Conservation (phyloP, 768 basidiomycete genomes). For the Podaxis rugospora region DNA sequence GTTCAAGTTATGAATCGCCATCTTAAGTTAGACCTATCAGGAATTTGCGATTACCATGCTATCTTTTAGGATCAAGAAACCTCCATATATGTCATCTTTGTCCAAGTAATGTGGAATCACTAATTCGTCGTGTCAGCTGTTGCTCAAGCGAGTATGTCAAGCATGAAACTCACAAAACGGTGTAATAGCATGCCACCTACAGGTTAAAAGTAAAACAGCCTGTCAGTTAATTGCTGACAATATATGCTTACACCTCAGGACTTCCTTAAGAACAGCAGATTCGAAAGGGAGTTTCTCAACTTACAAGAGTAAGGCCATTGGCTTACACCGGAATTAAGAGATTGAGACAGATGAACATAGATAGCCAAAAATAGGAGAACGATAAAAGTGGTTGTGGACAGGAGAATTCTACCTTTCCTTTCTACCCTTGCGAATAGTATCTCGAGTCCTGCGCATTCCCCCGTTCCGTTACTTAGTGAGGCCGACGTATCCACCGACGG, state of each 20-base stretch:
- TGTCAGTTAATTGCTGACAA: not conserved
- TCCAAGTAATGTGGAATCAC: slow-evolving; percentile 15
- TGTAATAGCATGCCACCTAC: slow-evolving; percentile 13
- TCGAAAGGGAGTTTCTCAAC: slow-evolving; percentile 43
- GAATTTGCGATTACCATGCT: slow-evolving; percentile 17
- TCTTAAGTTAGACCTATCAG: slow-evolving; percentile 13
- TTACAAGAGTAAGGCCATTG: too few species aligned
- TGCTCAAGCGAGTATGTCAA: not conserved
- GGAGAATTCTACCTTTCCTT: too few species aligned
- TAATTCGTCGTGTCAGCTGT: not conserved
- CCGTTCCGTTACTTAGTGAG: too few species aligned
- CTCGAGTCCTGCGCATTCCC: too few species aligned
- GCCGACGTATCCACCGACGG: too few species aligned
- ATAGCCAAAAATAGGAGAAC: too few species aligned
- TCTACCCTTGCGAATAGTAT: too few species aligned
- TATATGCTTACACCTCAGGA: slow-evolving; percentile 31
- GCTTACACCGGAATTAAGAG: too few species aligned
- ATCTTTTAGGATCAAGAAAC: slow-evolving; percentile 33
- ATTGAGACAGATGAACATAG: too few species aligned
- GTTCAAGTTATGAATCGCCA: not conserved
- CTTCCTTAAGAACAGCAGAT: slow-evolving; percentile 40
- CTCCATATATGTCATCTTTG: slow-evolving; percentile 29
- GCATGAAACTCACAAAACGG: slow-evolving; percentile 9
- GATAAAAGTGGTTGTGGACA: too few species aligned
- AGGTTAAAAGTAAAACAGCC: not conserved